phyloP scores from a whole-genome alignment of 116 monocot genomes.

The Dioscorea cayenensis region DNA sequence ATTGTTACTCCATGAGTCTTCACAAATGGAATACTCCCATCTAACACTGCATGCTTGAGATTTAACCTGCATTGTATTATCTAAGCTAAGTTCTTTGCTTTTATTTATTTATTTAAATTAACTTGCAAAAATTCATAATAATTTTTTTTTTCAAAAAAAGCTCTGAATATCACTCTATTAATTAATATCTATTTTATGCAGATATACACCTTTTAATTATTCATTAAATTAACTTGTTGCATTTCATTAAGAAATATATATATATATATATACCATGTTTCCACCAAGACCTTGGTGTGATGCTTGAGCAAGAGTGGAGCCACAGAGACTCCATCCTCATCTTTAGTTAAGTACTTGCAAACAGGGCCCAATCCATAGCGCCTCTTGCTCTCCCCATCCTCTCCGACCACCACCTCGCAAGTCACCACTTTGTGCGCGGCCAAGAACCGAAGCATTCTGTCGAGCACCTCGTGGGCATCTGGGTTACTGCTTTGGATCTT shows the following conservation, averaged over 20 bases:
- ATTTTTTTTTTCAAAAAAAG: too few relatives aligned
- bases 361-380: not conserved
- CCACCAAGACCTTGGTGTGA: too few relatives aligned
- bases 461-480: not conserved
- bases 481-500: not conserved
- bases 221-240: too few relatives aligned
- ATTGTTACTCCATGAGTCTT: not conserved
- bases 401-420: not conserved
- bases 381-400: not conserved
- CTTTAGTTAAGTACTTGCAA: not conserved
- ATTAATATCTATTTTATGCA: too few relatives aligned
- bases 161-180: too few relatives aligned
- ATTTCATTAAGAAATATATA: too few relatives aligned
- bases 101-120: too few relatives aligned
- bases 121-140: too few relatives aligned
- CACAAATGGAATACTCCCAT: not conserved
- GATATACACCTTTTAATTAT: too few relatives aligned
- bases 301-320: not conserved
- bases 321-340: not conserved
- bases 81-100: too few relatives aligned
- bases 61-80: not conserved
- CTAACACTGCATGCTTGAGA: constrained; percentile 7
- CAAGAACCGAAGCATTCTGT: not conserved
- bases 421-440: not conserved
- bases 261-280: too few relatives aligned